phyloP scores from a whole-genome alignment of 352 stramenopile species.

The Phytophthora sansomeana region DNA sequence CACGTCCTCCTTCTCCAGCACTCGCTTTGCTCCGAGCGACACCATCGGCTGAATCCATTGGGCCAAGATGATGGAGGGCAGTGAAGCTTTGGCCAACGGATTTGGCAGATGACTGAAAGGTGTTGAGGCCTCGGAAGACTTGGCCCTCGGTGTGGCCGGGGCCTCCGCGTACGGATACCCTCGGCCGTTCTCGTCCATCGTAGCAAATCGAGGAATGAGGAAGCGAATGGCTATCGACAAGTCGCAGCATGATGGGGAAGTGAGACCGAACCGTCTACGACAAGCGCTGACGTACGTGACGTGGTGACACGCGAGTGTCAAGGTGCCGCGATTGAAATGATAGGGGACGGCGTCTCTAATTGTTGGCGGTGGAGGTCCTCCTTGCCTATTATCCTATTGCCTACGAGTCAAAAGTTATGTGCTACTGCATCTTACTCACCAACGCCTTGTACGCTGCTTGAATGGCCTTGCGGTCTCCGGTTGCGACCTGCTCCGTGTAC shows the following conservation, averaged over 20 bases:
- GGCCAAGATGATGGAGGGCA: constrained; percentile 37
- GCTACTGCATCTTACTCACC: constrained; percentile 55
- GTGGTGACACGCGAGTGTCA: constrained; percentile 15
- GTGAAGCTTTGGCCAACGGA: constrained; percentile 43
- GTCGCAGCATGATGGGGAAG: constrained; percentile 5
- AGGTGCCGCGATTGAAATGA: constrained; percentile 3
- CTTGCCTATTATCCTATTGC: constrained; percentile 26
- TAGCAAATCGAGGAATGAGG: constrained; percentile 9
- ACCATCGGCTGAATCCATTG: constrained; percentile 51
- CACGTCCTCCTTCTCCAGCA: constrained; percentile 41
- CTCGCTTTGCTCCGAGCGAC: constrained; percentile 29
- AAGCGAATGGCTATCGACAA: constrained; percentile 11
- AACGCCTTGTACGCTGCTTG: constrained; percentile 72
- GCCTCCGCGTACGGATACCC: constrained; percentile 14
- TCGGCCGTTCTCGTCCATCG: constrained; percentile 3
- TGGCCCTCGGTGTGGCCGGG: constrained; percentile 13
- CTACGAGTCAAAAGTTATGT: constrained; percentile 26
- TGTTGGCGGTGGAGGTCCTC: constrained; percentile 16
- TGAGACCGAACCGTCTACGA: constrained; percentile 17
- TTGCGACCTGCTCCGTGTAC: constrained; percentile 71
- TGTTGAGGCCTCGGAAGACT: not conserved
- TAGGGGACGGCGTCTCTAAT: constrained; percentile 30
- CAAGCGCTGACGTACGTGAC: constrained; percentile 12
- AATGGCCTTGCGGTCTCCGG: constrained; percentile 72
- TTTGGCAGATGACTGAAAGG: constrained; percentile 36